Base-by-base conservation (phyloP, 1,284 basidiomycete species). In the Stereum hirsutum region DNA sequence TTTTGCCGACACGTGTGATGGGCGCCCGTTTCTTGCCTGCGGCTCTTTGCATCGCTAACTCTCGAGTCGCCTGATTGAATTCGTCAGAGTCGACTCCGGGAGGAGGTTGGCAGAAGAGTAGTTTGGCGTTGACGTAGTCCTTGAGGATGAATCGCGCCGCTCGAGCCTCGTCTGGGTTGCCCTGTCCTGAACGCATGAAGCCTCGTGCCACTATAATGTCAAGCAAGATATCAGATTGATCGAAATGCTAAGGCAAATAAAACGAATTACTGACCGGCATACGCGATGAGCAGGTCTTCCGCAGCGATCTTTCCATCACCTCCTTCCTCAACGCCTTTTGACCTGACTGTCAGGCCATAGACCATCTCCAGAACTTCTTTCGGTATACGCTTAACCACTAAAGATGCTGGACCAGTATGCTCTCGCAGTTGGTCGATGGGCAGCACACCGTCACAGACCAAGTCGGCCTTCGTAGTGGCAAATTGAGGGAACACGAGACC, bases 401-500 rank as follows among this genome's bases (percentile, higher is more conserved):
- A 67, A 25, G 87, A 72, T 12, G 81, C 74, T 0, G 96, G 96
- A 0, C 85, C 96, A 2, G 86, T 93, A 59, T 95, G 80, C 62
- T 99, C 96, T 52, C 90, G 75, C 76, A 99, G 82, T 61, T 99
- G 96, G 62, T 99, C 96, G 56, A 99, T 99, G 1, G 95, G 96
- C 42, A 99, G 65, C 2, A 99, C 93, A 49, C 96, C 96, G 58
- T 99, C 94, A 52, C 93, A 96, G 20, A 99, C 88, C 44, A 99
- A 71, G 49, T 95, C 93, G 5, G 95, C 96, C 56, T 90, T 90
- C 3, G 92, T 96, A 27, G 89, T 91, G 5, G 94, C 89, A 61
- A 99, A 99, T 57, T 99, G 96, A 5, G 96, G 96, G 61, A 99
- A 99, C 14, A 99, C 96, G 23, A 99, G 72, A 66, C 96, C 96